Conservation (phyloP, 2,329 filamentous ascomycete species). For the Cladosporium sp. region DNA sequence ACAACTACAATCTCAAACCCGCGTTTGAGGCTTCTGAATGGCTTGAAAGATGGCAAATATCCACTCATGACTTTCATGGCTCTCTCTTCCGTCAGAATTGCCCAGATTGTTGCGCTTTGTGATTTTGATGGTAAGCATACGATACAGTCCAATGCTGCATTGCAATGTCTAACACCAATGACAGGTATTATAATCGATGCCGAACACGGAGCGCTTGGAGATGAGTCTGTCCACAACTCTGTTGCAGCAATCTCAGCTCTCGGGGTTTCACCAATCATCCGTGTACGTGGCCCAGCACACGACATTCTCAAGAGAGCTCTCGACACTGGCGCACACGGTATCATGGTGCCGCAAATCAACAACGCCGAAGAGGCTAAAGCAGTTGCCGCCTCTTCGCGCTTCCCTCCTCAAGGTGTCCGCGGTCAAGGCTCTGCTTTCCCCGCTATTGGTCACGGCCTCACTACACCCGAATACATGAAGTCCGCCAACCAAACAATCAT, state of each 20-base stretch:
- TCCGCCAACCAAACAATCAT: constrained; percentile 53
- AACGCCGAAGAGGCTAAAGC: constrained; percentile 51
- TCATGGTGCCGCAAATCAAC: constrained; percentile 46
- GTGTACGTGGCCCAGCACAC: constrained; percentile 53
- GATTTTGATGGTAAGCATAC: constrained; percentile 56
- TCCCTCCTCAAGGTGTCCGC: constrained; percentile 52
- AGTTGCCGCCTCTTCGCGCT: constrained; percentile 53
- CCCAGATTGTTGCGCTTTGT: constrained; percentile 60
- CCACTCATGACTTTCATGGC: constrained; percentile 42
- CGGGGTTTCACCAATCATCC: constrained; percentile 43
- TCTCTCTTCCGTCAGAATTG: constrained; percentile 48
- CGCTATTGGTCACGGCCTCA: constrained; percentile 58
- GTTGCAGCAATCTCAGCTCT: constrained; percentile 47
- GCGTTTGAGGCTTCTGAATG: constrained; percentile 49
- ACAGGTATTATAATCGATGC: constrained; percentile 59
- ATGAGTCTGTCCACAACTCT: constrained; percentile 55
- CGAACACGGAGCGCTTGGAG: constrained; percentile 58
- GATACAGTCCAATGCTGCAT: no score
- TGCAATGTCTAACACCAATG: not conserved
- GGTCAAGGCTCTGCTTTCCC: constrained; percentile 56
- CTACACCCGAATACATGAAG: constrained; percentile 49
- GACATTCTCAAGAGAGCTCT: constrained; percentile 61
- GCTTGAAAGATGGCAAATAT: constrained; percentile 38
- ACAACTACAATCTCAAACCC: constrained; percentile 27
- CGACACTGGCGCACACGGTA: constrained; percentile 57